Conservation (phyloP, 331 rosid genomes). For the Spiraea crenata region DNA sequence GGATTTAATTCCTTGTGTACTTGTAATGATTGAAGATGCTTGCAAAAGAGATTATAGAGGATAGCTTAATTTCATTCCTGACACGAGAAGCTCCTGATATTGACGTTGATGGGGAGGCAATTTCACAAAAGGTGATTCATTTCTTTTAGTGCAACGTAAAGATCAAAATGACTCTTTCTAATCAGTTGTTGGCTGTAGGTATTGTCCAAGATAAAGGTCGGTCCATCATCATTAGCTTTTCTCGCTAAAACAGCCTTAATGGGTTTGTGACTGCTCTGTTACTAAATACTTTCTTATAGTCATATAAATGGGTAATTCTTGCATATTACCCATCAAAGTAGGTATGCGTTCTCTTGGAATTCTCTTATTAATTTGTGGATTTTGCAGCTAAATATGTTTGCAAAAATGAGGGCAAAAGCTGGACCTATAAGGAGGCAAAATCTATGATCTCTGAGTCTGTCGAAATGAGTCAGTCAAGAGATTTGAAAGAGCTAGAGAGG, state of each 20-base stretch:
- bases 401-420: slow-evolving; percentile 79
- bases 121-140: slow-evolving; percentile 61
- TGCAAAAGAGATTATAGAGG: slow-evolving; percentile 89
- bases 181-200: slow-evolving; percentile 51
- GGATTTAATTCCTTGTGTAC: slow-evolving; percentile 23
- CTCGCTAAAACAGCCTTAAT: slow-evolving; percentile 84
- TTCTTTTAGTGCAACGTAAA: slow-evolving; percentile 11
- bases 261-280: slow-evolving; percentile 54
- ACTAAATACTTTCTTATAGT: not conserved
- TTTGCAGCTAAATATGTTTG: slow-evolving; percentile 78
- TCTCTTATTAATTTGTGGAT: slow-evolving; percentile 32
- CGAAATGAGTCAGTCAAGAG: slow-evolving; percentile 78
- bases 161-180: slow-evolving; percentile 11
- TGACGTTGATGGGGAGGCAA: slow-evolving; percentile 56
- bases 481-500: slow-evolving; percentile 64
- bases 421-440: slow-evolving; percentile 83
- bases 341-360: slow-evolving; percentile 17
- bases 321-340: slow-evolving; percentile 10
- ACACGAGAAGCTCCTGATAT: slow-evolving; percentile 60
- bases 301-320: slow-evolving; percentile 26
- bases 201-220: slow-evolving; percentile 80
- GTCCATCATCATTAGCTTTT: slow-evolving; percentile 81
- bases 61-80: slow-evolving; percentile 67
- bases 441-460: slow-evolving; percentile 76
- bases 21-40: slow-evolving; percentile 63